Percentiles rank a stretch among this genome's conserved stretches.
Conservation (phyloP, 1,284 basidiomycete species). For the Ustilago trichophora region DNA sequence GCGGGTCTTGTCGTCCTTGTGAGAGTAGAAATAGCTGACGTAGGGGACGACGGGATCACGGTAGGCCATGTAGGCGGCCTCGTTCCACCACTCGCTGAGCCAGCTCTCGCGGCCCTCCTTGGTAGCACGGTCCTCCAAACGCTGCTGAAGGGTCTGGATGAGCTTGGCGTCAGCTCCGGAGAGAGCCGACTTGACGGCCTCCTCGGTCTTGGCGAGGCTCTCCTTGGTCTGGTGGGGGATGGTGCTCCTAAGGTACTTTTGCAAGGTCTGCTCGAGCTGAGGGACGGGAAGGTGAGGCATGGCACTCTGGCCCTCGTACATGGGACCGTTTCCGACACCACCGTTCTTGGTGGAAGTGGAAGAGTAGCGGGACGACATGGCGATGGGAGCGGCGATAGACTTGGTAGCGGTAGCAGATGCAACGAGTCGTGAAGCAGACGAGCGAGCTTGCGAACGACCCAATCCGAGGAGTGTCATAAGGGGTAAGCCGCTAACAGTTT, state of each 20-base stretch:
- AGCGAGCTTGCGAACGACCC: slow-evolving; percentile 39
- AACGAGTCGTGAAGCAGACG: slow-evolving; percentile 34
- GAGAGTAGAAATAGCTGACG: slow-evolving; percentile 95
- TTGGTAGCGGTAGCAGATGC: slow-evolving; percentile 1
- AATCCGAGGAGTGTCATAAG: slow-evolving; percentile 42
- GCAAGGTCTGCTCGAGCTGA: slow-evolving; percentile 62
- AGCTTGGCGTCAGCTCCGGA: slow-evolving; percentile 78
- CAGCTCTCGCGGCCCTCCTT: slow-evolving; percentile 75
- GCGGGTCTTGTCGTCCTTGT: slow-evolving; percentile 72
- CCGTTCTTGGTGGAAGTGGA: slow-evolving; percentile 36
- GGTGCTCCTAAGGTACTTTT: slow-evolving; percentile 61
- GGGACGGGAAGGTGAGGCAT: slow-evolving; percentile 63
- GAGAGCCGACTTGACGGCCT: slow-evolving; percentile 70
- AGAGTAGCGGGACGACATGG: slow-evolving; percentile 43
- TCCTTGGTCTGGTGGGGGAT: slow-evolving; percentile 53
- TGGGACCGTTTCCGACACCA: slow-evolving; percentile 45
- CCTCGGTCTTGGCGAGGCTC: slow-evolving; percentile 51
- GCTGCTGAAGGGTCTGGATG: slow-evolving; percentile 79
- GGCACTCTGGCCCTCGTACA: slow-evolving; percentile 57
- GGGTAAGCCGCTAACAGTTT: too few relatives aligned
- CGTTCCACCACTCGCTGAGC: slow-evolving; percentile 98
- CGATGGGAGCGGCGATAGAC: too few relatives aligned
- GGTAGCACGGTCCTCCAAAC: slow-evolving; percentile 78
- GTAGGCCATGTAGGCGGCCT: slow-evolving; percentile 73
- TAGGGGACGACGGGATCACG: slow-evolving; percentile 90